Evolutionary conservation across 108 stramenopile species (phyloP), one percentile per base, ranked within the genome.

Genomic region (Skeletonema marinoi): DNA sequence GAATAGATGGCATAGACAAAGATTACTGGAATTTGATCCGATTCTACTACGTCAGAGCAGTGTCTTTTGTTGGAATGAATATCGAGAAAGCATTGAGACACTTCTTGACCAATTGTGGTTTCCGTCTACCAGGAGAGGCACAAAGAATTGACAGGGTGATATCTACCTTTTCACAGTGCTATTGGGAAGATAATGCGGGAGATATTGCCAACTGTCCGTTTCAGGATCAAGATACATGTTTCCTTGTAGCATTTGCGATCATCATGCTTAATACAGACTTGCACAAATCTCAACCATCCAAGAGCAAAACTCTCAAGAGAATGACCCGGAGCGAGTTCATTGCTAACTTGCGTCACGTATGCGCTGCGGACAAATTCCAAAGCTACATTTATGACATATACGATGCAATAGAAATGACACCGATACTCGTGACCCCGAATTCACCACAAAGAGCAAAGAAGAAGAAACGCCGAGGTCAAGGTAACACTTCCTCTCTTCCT

Each of bases 191-290:
- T 78, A 99, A 99, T 78, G 91, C 91, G 0, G 93, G 93, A 19
- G 93, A 93, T 76, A 58, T 71, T 42, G 61, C 75, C 19, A 78
- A 81, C 14, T 95, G 96, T 63, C 96, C 95, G 0, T 96, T 98
- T 67, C 70, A 88, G n/a, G 87, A 96, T 63, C 90, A 94, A 62
- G 98, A 98, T 65, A 93, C 96, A 29, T 94, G 96, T 14, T 97
- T 90, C 79, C 41, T 99, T 6, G 78, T 99, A 14, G 88, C 96
- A 33, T 99, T 97, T 85, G 95, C 97, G 9, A 88, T 98, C 54
- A 99, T 99, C 74, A 98, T 99, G 93, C 85, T 99, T 14, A 99
- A 99, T 84, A 99, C 98, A 3, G 98, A 99, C 73, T 77, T 98
- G 73, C 97, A 99, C 81, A 97, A 95, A 79, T 75, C 83, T 44